Conservation (phyloP, 768 basidiomycete genomes). For the Podaxis sp. region DNA sequence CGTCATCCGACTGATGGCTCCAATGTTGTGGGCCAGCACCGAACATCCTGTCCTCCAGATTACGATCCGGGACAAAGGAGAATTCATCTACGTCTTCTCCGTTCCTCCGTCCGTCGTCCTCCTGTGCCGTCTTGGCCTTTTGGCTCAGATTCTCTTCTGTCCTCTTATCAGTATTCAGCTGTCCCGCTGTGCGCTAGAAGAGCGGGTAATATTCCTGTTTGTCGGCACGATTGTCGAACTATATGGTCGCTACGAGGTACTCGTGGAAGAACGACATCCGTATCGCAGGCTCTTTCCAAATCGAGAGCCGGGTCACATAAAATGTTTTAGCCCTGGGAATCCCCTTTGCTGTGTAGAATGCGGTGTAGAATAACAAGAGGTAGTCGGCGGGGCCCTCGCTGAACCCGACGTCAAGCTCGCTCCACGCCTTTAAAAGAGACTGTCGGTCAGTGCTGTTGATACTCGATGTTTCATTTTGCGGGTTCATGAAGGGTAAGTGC, state of each 20-base stretch:
- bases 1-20: neutral
- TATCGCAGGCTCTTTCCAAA: neutral
- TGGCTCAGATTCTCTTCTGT: neutral
- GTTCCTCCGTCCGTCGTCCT: neutral
- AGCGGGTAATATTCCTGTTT: neutral
- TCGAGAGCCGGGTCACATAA: neutral
- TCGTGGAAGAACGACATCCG: neutral
- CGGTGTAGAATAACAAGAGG: constrained; percentile 2
- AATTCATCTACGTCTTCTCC: neutral
- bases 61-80: neutral
- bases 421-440: neutral
- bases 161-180: neutral
- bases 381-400: neutral
- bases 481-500: neutral
- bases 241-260: neutral
- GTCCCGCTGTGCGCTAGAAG: neutral
- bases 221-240: neutral
- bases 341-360: neutral
- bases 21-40: neutral
- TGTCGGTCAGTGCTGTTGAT: neutral
- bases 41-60: neutral
- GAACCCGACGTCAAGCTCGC: neutral
- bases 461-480: neutral
- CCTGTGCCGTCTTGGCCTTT: neutral
- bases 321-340: neutral